Evolutionary conservation across 495 filamentous ascomycete species (phyloP), one percentile per base, ranked within the genome.

Genomic region (Margaritispora aquatica): DNA sequence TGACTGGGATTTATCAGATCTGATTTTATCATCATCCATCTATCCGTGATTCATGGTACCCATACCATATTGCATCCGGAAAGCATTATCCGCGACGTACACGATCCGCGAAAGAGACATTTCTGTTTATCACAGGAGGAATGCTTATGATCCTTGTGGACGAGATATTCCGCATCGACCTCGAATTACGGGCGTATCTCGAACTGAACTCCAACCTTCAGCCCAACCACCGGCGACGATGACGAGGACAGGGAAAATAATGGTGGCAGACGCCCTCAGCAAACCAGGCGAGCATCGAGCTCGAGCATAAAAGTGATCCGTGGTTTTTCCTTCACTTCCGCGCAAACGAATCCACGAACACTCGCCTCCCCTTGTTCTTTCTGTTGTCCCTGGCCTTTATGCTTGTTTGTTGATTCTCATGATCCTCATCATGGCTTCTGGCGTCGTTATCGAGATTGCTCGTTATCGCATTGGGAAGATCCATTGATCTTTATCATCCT

Each of bases 251-350:
- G 13, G 29, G 20, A 31, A 27, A 46, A 51, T 21, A 27, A 46
- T n/a, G 15, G 29, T 22, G 34, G 46, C 11, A 19, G 24, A 26
- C 7, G 41, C 21, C n/a, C n/a, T n/a, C n/a, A n/a, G n/a, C n/a
- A n/a, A n/a, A n/a, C n/a, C n/a, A n/a, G n/a, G n/a, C 10, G 15
- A 47, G 5, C 29, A 34, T 19, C 24, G 53, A 50, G 55, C 55
- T 49, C 44, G 55, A 57, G 55, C 55, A 20, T 19, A 41, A 34
- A 29, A 19, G 55, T 57, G 55, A 50, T 49, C 46, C 26, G 55
- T 51, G 38, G 38, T 44, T 10, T 44, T 17, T 13, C 5, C 29
- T 13, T 34, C 29, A n/a, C n/a, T n/a, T n/a, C n/a, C n/a, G n/a
- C n/a, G n/a, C n/a, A n/a, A n/a, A n/a, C n/a, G n/a, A n/a, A n/a